A percentile compares a stretch with the other conserved stretches of the same genome.
Evolutionary conservation across 2,329 filamentous ascomycete species (phyloP).

Genomic region (Calonectria pauciramosa): DNA sequence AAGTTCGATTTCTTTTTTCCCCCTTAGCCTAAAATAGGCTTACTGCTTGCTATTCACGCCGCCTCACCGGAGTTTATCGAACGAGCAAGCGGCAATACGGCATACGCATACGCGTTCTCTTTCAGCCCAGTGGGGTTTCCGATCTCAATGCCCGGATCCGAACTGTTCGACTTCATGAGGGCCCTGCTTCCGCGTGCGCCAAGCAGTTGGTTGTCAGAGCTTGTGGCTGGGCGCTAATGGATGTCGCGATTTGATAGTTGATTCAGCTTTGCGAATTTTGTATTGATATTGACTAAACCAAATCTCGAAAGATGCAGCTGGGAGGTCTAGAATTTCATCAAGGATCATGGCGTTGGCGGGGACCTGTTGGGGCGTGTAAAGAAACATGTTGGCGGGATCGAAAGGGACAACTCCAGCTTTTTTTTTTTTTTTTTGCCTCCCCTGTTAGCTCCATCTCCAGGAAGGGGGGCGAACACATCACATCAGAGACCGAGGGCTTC

Average conservation of each 20-base stretch:
- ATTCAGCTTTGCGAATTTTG: not conserved
- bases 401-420: not conserved
- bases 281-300: not conserved
- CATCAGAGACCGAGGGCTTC: not conserved
- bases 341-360: not conserved
- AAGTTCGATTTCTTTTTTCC: not conserved
- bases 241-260: not conserved
- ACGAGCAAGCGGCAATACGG: not conserved
- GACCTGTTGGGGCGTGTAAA: not conserved
- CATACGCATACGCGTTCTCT: not conserved
- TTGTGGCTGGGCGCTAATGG: conserved; percentile 2
- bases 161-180: not conserved
- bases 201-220: not conserved
- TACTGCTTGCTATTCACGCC: not conserved
- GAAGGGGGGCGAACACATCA: not conserved
- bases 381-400: not conserved
- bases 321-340: not conserved
- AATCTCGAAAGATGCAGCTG: not conserved
- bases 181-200: not conserved
- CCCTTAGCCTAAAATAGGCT: conserved; percentile 3
- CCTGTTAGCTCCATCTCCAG: not conserved
- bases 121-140: conserved; percentile 6
- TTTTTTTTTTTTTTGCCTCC: not conserved
- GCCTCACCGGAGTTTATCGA: conserved; percentile 1
- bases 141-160: not conserved